These are phyloP conservation scores for Leccinum uliginosum DNA, from an alignment of 768 basidiomycete species.

Conservation along the genomic window DNA sequence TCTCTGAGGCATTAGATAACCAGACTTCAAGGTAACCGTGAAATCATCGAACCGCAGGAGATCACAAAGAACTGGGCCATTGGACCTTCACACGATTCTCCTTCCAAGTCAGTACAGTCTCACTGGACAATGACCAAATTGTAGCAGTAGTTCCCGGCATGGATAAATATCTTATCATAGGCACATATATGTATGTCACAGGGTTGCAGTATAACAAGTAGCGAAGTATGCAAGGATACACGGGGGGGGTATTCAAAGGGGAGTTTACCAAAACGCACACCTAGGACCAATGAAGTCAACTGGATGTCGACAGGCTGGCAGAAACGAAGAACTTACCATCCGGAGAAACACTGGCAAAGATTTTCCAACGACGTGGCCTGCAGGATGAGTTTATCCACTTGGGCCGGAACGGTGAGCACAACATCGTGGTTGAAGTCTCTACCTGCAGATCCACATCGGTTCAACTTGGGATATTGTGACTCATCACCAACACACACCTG, in stretches of 20 bases:
- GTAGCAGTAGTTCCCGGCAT: not conserved
- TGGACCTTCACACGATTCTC: not conserved
- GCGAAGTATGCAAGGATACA: constrained; percentile 13
- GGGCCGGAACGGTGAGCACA: constrained; percentile 65
- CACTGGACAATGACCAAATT: not conserved
- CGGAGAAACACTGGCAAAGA: constrained; percentile 94
- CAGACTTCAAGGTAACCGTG: too few species aligned
- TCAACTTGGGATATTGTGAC: not conserved
- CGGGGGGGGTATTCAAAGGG: not conserved
- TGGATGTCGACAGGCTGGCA: not conserved
- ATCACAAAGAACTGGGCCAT: too few species aligned
- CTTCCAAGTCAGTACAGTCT: constrained; percentile 15
- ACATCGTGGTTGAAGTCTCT: constrained; percentile 90
- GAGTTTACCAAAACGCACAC: constrained; percentile 73
- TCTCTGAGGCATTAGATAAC: too few species aligned
- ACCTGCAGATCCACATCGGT: constrained; percentile 41
- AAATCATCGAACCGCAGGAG: too few species aligned
- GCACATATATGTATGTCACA: constrained; percentile 21
- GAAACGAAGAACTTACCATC: constrained; percentile 52
- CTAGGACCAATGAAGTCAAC: constrained; percentile 23
- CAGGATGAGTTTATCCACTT: constrained; percentile 90
- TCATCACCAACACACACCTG: constrained; percentile 43
- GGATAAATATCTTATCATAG: not conserved
- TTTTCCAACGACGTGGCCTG: constrained; percentile 94
- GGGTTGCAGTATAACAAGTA: constrained; percentile 13